phyloP scores from a whole-genome alignment of 2,329 filamentous ascomycete genomes.

The Cercospora brassicicola region DNA sequence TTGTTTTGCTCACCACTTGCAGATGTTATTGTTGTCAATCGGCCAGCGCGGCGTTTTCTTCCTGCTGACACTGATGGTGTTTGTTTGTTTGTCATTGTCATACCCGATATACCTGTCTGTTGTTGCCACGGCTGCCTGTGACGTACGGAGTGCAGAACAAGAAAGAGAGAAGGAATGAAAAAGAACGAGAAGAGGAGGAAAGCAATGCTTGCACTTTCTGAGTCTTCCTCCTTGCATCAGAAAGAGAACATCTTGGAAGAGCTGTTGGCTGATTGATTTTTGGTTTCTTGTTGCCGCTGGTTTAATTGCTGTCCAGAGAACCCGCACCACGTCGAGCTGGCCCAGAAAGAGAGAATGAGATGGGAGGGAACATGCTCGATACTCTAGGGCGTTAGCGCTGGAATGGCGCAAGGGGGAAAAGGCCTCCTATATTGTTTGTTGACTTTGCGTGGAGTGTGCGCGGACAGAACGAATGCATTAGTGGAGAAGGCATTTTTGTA shows the following conservation, averaged over 20 bases:
- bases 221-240: not conserved
- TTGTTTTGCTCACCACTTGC: constrained; percentile 1
- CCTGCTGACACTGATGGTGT: not conserved
- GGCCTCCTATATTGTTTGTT: not conserved
- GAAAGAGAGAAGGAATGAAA: not conserved
- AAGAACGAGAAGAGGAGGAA: not conserved
- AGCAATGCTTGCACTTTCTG: not conserved
- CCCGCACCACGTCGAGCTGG: not conserved
- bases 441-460: not conserved
- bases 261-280: not conserved
- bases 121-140: not conserved
- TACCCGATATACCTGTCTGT: not conserved
- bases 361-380: not conserved
- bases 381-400: not conserved
- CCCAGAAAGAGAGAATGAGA: not conserved
- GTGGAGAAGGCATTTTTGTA: not conserved
- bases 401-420: not conserved
- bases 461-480: not conserved
- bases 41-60: not conserved
- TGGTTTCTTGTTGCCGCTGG: not conserved
- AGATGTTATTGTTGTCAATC: constrained; percentile 7
- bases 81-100: not conserved
- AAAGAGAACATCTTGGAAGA: not conserved
- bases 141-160: not conserved
- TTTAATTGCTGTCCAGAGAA: not conserved